Evolutionary conservation across 2,329 filamentous ascomycete genomes (phyloP), one percentile per base, ranked within the genome.

Genomic region (Colletotrichum liriopes): DNA sequence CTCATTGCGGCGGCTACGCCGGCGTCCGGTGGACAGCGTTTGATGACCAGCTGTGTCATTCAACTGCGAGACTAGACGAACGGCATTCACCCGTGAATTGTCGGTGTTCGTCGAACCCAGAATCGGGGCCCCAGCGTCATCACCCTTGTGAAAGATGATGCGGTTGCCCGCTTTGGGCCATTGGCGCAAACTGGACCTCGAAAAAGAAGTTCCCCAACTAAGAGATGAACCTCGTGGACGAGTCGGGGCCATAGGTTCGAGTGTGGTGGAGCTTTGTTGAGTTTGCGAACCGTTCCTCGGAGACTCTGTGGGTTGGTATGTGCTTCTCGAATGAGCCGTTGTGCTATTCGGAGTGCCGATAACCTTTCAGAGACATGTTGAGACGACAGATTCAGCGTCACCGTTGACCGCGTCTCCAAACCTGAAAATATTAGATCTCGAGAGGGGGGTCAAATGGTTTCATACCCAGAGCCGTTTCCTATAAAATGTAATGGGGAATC

Each of bases 31-130:
- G 11, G 12, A 41, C 16, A 59, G 20, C 54, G 52, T 54, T 52
- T 64, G 45, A 64, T 59, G 58, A 47, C 49, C 41, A 55, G 45
- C 29, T 52, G 23, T 65, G 26, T 49, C 6, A 29, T 26, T 32
- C 18, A 35, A 26, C 23, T 5, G 23, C n/a, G 20, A 70, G 45
- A 65, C 65, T 61, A 11, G 70, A 72, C 54, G 70, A 72, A 72
- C 59, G 14, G 32, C 35, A 11, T 45, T 60, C 8, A 20, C 16
- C 5, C 23, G 5, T 26, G 29, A 18, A 12, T 59, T 32, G 66
- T 55, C 70, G 23, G 66, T 70, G 60, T 29, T 51, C 29, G 26
- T 9, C 7, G 35, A 16, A 35, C 26, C 16, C 20, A 16, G 59
- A 68, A 1, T 23, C 20, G n/a, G 6, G 64, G 65, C 14, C 69